phyloP scores from a whole-genome alignment of 164 flowering plant genomes.

The Macadamia integrifolia region DNA sequence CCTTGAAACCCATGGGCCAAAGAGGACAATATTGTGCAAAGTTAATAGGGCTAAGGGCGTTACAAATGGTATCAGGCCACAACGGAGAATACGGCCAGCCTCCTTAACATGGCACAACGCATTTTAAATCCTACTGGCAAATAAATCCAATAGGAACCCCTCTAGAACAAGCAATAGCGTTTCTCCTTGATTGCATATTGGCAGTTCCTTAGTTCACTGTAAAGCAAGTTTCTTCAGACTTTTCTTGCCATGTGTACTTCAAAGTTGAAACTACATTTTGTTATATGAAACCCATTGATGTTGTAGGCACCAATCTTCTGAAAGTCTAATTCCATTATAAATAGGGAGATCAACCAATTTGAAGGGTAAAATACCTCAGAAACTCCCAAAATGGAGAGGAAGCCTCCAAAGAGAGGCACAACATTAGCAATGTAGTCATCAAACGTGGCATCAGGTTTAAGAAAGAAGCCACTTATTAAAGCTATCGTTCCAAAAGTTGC shows the following conservation, averaged over 20 bases:
- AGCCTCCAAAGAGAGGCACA: constrained; percentile 88
- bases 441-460: constrained; percentile 81
- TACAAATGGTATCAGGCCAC: too few relatives aligned
- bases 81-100: too few relatives aligned
- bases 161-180: neutral
- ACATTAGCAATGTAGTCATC: constrained; percentile 87
- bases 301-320: neutral
- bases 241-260: too few relatives aligned
- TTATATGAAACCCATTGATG: neutral
- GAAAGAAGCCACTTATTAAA: constrained; percentile 84
- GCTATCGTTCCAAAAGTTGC: constrained; percentile 90
- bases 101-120: too few relatives aligned
- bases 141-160: neutral
- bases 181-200: too few relatives aligned
- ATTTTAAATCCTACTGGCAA: too few relatives aligned
- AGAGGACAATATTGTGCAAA: too few relatives aligned
- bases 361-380: constrained; percentile 64
- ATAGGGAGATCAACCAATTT: neutral
- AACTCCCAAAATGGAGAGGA: constrained; percentile 76
- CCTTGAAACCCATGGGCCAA: too few relatives aligned
- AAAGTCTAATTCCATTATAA: neutral
- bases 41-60: too few relatives aligned
- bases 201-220: too few relatives aligned
- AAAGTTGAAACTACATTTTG: neutral
- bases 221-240: too few relatives aligned